Evolutionary conservation across 345 rosid genomes (phyloP), one percentile per base, ranked within the genome.

Genomic region (Atalantia buxifolia): DNA sequence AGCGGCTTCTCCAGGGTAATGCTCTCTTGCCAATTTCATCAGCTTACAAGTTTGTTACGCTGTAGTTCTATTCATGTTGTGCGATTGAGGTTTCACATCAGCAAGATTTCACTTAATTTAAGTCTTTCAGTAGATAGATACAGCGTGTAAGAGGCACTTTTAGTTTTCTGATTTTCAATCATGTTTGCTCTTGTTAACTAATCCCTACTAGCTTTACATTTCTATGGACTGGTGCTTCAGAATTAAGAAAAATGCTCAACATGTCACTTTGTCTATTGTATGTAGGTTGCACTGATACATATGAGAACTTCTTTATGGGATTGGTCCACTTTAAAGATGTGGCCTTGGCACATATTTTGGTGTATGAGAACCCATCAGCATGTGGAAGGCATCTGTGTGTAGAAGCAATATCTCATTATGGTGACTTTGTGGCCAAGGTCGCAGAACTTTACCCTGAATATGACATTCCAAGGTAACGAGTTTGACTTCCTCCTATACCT

Each of bases 361-460:
- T 92, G 16, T 96, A 92, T 12, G 99, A 96, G 86, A 92, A 92
- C 74, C 82, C 86, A 85, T 77, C 91, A 56, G 93, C 98, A 0
- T 81, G 83, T 59, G 98, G 99, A 79, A 89, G 99, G 78, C 97
- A 96, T 84, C 24, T 92, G 83, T 92, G 97, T 71, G 92, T 92
- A 19, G 98, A 94, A 79, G 93, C 97, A 38, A 89, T 90, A 79
- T 86, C 98, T 78, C 98, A 92, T 82, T 96, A 91, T 76, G 97
- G 98, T 27, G 99, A 96, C 79, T 86, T 94, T 31, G 97, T 35
- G 25, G 97, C 97, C 79, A 92, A 91, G 85, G 97, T 92, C 48
- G 97, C 97, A 62, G 94, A 96, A 66, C 90, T 96, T 75, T 96
- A 92, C 87, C 99, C 99, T 9, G 94, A 91, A 79, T 94, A 90